Conservation (phyloP, 129 eudicot species). For the Flaveria linearis region DNA sequence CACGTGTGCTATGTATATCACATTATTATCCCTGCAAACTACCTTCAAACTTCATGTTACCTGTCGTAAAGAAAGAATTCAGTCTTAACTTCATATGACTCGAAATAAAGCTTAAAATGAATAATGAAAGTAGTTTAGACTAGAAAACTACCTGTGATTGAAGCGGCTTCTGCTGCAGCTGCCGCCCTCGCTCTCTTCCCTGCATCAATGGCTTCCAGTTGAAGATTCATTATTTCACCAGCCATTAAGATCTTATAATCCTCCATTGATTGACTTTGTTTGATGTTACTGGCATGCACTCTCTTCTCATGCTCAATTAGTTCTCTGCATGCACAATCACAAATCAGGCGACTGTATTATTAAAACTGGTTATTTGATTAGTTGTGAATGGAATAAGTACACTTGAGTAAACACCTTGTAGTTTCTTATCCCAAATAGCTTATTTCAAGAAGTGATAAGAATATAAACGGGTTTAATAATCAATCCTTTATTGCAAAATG, state of each 20-base stretch:
- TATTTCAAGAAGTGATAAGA: neutral
- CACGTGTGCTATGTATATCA: neutral
- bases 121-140: neutral
- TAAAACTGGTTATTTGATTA: neutral
- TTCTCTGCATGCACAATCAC: slow-evolving; percentile 43
- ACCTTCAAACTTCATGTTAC: neutral
- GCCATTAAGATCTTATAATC: slow-evolving; percentile 54
- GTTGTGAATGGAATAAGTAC: neutral
- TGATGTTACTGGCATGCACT: slow-evolving; percentile 45
- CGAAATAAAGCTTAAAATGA: neutral
- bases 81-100: neutral
- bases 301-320: slow-evolving; percentile 72
- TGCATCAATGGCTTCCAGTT: slow-evolving; percentile 62
- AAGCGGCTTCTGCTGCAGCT: slow-evolving; percentile 49
- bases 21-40: neutral
- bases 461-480: neutral
- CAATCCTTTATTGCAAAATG: neutral
- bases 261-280: slow-evolving; percentile 64
- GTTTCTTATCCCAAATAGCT: neutral
- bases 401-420: neutral
- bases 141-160: slow-evolving; percentile 37
- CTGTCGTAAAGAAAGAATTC: neutral
- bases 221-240: slow-evolving; percentile 60
- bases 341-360: neutral
- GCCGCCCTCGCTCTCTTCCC: slow-evolving; percentile 71